Evolutionary conservation across 352 stramenopile genomes (phyloP), one percentile per base, ranked within the genome.

Genomic region (Pythium aphanidermatum): DNA sequence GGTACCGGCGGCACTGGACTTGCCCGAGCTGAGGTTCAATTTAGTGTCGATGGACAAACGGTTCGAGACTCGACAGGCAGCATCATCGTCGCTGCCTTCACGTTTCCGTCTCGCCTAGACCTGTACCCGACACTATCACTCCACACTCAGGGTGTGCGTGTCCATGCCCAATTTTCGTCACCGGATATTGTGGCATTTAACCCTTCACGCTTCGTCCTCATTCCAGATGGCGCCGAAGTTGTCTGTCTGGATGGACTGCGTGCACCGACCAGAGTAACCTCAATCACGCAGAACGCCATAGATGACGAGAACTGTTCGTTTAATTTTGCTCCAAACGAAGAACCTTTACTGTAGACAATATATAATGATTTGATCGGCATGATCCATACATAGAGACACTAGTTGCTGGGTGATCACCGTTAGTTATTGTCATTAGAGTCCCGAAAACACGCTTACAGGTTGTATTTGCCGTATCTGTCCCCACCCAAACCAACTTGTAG

Each of bases 381-480:
- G n/a, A n/a, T n/a, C n/a, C n/a, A n/a, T n/a, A n/a, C n/a, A n/a
- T n/a, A n/a, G n/a, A n/a, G n/a, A 34, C 29, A 34, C 10, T 34
- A 34, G 29, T 34, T n/a, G n/a, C n/a, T n/a, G n/a, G n/a, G n/a
- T n/a, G n/a, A n/a, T n/a, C n/a, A n/a, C n/a, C n/a, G n/a, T n/a
- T n/a, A n/a, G n/a, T n/a, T n/a, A n/a, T n/a, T n/a, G n/a, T n/a
- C n/a, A n/a, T n/a, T n/a, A n/a, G n/a, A n/a, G n/a, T n/a, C n/a
- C n/a, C n/a, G 29, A 34, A 10, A 16, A 20, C 17, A 25, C 33
- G 16, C 33, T 71, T 91, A 95, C 51, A 95, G 62, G 70, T 77
- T 92, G 65, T 92, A 95, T 65, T 92, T 92, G 47, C 78, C 79
- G 63, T 92, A 92, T 60, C 89, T 87, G 58, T 95, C 78, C 48